phyloP scores from a whole-genome alignment of 2,329 filamentous ascomycete genomes.

The Zymoseptoria crescenta region DNA sequence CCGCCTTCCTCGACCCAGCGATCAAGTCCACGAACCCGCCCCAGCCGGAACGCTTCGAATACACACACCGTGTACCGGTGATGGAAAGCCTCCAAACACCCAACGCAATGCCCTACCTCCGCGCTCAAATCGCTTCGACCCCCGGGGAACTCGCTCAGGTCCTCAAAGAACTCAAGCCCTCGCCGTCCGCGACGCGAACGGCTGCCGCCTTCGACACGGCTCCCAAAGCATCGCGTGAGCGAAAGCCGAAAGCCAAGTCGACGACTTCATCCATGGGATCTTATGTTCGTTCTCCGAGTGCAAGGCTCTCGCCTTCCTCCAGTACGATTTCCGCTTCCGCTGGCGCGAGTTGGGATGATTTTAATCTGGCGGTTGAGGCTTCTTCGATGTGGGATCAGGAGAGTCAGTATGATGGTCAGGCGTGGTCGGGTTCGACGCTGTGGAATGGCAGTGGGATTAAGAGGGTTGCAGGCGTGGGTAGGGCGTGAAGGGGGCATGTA shows the following conservation, averaged over 20 bases:
- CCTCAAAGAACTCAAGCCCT: conserved; percentile 13
- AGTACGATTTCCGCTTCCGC: not conserved
- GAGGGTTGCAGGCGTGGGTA: not conserved
- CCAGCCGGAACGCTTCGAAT: conserved; percentile 54
- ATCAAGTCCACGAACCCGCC: conserved; percentile 54
- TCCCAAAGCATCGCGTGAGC: not conserved
- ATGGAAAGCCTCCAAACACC: conserved; percentile 57
- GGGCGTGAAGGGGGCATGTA: not conserved
- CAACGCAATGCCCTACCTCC: conserved; percentile 51
- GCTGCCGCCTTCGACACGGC: conserved; percentile 1
- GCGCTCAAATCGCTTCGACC: conserved; percentile 71
- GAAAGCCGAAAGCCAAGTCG: not conserved
- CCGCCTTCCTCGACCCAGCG: conserved; percentile 60
- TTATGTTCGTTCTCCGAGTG: not conserved
- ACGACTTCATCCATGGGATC: not conserved
- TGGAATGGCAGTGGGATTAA: not conserved
- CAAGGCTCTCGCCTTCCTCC: not conserved
- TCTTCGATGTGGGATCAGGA: not conserved
- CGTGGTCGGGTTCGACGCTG: not conserved
- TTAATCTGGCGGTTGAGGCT: not conserved
- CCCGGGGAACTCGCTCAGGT: conserved; percentile 58
- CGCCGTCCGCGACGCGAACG: conserved; percentile 1
- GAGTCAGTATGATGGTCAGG: not conserved
- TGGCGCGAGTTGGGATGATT: not conserved
- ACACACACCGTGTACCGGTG: conserved; percentile 65